Base-by-base conservation (phyloP, 2,329 filamentous ascomycete species). In the Colletotrichum tropicicola region DNA sequence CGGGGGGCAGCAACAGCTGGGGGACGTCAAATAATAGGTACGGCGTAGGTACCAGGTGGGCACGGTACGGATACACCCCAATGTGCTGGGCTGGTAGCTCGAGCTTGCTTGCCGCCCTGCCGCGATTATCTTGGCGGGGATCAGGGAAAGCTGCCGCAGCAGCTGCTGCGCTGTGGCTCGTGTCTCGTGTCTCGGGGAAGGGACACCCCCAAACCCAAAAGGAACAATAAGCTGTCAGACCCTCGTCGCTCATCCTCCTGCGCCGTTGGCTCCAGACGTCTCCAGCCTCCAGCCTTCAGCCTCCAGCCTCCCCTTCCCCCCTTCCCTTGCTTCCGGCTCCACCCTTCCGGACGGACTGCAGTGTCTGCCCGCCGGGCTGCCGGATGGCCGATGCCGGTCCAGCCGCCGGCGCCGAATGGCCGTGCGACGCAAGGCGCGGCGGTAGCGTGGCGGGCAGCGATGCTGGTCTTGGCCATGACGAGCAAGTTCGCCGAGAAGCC, bases 361-460 rank as follows among this genome's bases (percentile, higher is more conserved):
- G 10, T 4, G 23, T 35, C 54, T 63, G 45, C 45, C 54, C 45
- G 54, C 54, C 59, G 45, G 28, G 19, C 21, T 53, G 39, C 60
- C 59, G 59, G 35, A 44, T 52, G 44, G 25, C 44, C 21, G 52
- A 12, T 57, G 59, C 37, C 54, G 45, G 37, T 30, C 35, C 54
- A 59, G 54, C 54, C 47, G 60, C 60, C 60, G 54, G 47, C 60
- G 60, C 55, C 55, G 60, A 59, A 59, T 41, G 47, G 39, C 45
- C 39, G 55, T 37, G 25, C 57, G 41, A 21, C 27, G 23, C 47
- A 12, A 19, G 13, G 44, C 27, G 4, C 32, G 32, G 6, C 25
- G n/a, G n/a, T n/a, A n/a, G n/a, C n/a, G n/a, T n/a, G n/a, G n/a
- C n/a, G n/a, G n/a, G n/a, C n/a, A n/a, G n/a, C n/a, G n/a, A n/a